Evolutionary conservation across 306 rosid species (phyloP).

Genomic region (Fagus sylvatica): DNA sequence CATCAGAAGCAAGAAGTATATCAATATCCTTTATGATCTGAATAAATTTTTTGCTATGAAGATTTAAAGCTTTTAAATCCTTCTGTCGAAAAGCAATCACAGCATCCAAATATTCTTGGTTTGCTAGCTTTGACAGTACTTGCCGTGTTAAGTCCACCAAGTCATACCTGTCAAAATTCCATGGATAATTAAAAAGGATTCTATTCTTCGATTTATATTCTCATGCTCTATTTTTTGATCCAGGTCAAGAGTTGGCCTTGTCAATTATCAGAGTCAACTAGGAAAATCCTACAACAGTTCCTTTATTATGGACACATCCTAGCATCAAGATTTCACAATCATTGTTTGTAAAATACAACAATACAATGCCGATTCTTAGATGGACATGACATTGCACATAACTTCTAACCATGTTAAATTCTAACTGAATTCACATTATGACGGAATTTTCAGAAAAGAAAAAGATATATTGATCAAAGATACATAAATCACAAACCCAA

Average conservation of each 20-base stretch:
- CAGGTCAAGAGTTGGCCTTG: not conserved
- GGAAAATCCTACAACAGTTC: not conserved
- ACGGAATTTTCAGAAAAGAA: not conserved
- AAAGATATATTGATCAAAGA: not conserved
- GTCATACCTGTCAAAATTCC: conserved; percentile 69
- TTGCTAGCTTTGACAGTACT: conserved; percentile 82
- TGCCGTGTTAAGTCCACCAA: conserved; percentile 92
- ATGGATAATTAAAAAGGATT: conserved; percentile 7
- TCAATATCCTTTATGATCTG: conserved; percentile 81
- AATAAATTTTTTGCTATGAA: conserved; percentile 59
- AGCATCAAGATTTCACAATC: not conserved
- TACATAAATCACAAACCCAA: not conserved
- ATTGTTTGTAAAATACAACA: not conserved
- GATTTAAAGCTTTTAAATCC: conserved; percentile 53
- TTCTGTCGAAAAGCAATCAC: conserved; percentile 53
- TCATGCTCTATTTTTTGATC: not conserved
- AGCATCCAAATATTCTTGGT: conserved; percentile 64
- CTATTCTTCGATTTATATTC: not conserved
- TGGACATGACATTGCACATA: not conserved
- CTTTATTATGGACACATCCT: not conserved
- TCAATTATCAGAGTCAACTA: not conserved
- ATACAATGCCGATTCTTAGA: not conserved
- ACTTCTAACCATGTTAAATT: not conserved
- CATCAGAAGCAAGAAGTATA: conserved; percentile 73
- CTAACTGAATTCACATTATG: not conserved